phyloP scores from a whole-genome alignment of 179 eudicot species.

The Drosera spatulata region DNA sequence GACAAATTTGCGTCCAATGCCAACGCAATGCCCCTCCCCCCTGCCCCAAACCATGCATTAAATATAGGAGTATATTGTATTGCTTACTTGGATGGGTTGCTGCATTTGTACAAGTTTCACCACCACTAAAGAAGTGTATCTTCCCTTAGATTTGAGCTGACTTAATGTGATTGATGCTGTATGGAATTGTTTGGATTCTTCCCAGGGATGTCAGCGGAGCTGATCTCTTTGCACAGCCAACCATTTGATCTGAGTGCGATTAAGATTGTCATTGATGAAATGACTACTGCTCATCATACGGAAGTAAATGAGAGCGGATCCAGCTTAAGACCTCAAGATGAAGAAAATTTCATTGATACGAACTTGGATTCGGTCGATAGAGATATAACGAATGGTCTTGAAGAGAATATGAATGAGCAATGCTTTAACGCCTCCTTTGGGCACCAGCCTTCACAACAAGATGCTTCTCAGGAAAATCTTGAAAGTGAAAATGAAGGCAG shows the following conservation, averaged over 20 bases:
- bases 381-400: conserved; percentile 13
- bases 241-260: conserved; percentile 44
- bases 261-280: conserved; percentile 18
- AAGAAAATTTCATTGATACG: conserved; percentile 17
- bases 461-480: conserved; percentile 11
- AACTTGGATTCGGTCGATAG: conserved; percentile 16
- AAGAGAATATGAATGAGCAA: conserved; percentile 12
- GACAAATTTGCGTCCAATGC: too few species aligned
- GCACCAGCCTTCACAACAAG: conserved; percentile 14
- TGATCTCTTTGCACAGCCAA: conserved; percentile 49
- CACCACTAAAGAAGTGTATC: too few species aligned
- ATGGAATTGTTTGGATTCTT: not conserved
- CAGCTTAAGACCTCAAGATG: conserved; percentile 14
- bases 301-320: conserved; percentile 16
- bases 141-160: not conserved
- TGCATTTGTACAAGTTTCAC: too few species aligned
- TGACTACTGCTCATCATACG: conserved; percentile 9
- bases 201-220: conserved; percentile 49
- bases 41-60: too few species aligned
- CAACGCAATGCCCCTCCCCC: too few species aligned
- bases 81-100: too few species aligned
- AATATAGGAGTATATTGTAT: too few species aligned
- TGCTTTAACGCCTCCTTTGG: conserved; percentile 8
- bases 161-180: not conserved
- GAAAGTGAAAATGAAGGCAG: conserved; percentile 20